Percentiles rank a stretch among this genome's conserved stretches.
Evolutionary conservation across 495 filamentous ascomycete species (phyloP).

Genomic region (Neurospora tetrasperma): DNA sequence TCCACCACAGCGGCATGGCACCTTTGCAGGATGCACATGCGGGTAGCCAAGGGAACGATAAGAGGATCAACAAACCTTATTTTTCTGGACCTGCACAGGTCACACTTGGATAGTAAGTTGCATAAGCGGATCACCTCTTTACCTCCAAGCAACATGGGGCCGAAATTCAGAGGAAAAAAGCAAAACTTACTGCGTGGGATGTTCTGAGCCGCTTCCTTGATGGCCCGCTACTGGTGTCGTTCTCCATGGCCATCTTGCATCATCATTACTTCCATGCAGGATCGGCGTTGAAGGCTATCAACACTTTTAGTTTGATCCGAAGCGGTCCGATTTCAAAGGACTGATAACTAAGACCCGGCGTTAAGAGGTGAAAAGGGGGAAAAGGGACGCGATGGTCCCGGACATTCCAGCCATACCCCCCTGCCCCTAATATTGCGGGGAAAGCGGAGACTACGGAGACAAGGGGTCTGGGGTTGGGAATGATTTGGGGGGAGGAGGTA

Average conservation of each 20-base stretch:
- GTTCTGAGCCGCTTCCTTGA: constrained; percentile 18
- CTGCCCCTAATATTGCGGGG: constrained; percentile 3
- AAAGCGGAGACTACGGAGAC: neutral
- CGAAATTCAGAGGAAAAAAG: neutral
- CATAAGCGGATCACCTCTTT: neutral
- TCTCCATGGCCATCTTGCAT: constrained; percentile 1
- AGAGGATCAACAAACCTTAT: constrained; percentile 10
- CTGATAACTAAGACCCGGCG: neutral
- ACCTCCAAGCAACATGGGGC: neutral
- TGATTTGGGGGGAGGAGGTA: neutral
- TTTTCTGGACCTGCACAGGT: constrained; percentile 17
- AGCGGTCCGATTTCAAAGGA: constrained; percentile 10
- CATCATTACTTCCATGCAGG: neutral
- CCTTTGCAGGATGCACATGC: neutral
- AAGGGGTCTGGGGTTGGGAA: neutral
- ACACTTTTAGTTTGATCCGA: constrained; percentile 7
- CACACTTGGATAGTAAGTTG: constrained; percentile 7
- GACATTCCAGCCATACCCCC: constrained; percentile 1
- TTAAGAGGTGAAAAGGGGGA: neutral
- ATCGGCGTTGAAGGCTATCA: neutral
- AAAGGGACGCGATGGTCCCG: constrained; percentile 4
- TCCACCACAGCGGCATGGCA: neutral
- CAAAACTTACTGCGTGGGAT: constrained; percentile 16
- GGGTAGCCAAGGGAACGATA: neutral
- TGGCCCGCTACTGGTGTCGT: constrained; percentile 6